Conservation (phyloP, 2,329 filamentous ascomycete genomes). For the Tolypocladium capitatum region DNA sequence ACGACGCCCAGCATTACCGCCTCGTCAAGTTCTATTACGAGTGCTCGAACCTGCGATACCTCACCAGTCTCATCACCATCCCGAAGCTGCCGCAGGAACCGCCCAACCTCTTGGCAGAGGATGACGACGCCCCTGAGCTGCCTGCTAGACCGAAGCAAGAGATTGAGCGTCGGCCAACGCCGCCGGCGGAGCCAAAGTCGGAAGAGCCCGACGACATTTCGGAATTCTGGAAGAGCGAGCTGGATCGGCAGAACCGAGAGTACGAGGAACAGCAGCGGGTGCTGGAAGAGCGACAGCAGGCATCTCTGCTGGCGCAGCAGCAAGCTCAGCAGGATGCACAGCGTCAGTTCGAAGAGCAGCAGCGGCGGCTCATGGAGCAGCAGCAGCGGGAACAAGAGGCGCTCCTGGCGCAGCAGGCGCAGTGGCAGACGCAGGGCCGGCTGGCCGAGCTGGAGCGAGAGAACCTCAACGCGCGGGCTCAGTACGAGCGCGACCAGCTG, state of each 20-base stretch:
- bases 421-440: conserved; percentile 91
- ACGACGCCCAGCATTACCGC: conserved; percentile 92
- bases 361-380: conserved; percentile 74
- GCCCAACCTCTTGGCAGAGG: conserved; percentile 75
- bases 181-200: conserved; percentile 51
- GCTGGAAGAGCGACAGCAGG: conserved; percentile 74
- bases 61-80: conserved; percentile 91
- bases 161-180: conserved; percentile 55
- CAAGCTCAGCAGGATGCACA: conserved; percentile 75
- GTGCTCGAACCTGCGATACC: conserved; percentile 91
- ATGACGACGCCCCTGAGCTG: conserved; percentile 70
- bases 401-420: conserved; percentile 72
- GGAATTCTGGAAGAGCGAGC: conserved; percentile 94
- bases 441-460: conserved; percentile 90
- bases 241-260: conserved; percentile 81
- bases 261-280: conserved; percentile 90
- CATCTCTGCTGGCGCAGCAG: conserved; percentile 69
- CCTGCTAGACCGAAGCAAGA: conserved; percentile 69
- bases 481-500: conserved; percentile 94
- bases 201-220: conserved; percentile 90
- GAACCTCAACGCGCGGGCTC: conserved; percentile 83
- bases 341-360: conserved; percentile 92
- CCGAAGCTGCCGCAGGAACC: conserved; percentile 92
- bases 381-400: conserved; percentile 85
- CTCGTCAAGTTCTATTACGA: conserved; percentile 98